phyloP scores from a whole-genome alignment of 2,329 filamentous ascomycete genomes.

The Nigrograna mackinnonii region DNA sequence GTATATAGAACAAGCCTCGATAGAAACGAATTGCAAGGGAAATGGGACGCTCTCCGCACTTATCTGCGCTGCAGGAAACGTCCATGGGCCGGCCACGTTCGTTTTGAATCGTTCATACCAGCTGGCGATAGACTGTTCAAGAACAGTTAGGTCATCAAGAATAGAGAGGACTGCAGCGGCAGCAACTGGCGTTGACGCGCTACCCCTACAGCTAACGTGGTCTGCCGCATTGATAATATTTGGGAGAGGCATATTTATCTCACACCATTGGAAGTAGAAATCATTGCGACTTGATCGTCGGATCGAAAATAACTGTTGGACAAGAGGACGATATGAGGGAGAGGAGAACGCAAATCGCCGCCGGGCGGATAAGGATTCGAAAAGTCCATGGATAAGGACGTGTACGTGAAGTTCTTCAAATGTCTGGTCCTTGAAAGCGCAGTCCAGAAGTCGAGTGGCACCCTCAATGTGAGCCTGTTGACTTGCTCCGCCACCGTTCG shows the following conservation, averaged over 20 bases:
- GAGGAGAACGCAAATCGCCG: conserved; percentile 14
- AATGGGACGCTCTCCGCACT: conserved; percentile 9
- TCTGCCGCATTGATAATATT: conserved; percentile 16
- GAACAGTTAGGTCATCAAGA: conserved; percentile 11
- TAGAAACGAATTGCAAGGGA: conserved; percentile 19
- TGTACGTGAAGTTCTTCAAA: conserved; percentile 20
- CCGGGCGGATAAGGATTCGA: conserved; percentile 15
- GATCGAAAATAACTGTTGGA: conserved; percentile 11
- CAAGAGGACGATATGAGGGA: conserved; percentile 8
- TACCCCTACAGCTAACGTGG: conserved; percentile 2
- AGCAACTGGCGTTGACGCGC: not conserved
- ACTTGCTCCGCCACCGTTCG: conserved; percentile 16
- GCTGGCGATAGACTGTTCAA: conserved; percentile 12
- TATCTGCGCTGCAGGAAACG: conserved; percentile 6
- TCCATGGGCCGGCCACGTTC: conserved; percentile 11
- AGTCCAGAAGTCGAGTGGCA: conserved; percentile 15
- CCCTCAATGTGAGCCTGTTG: conserved; percentile 22
- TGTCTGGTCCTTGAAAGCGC: conserved; percentile 5
- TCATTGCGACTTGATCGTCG: conserved; percentile 12
- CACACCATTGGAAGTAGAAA: conserved; percentile 19
- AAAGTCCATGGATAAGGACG: conserved; percentile 20
- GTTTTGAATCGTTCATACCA: conserved; percentile 16
- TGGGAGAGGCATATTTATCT: conserved; percentile 17
- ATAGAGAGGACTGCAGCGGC: conserved; percentile 3
- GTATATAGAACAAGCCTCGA: conserved; percentile 20